These are phyloP conservation scores for Monosporascus sp. DNA, from an alignment of 2,329 filamentous ascomycete genomes.

Conservation along the genomic window DNA sequence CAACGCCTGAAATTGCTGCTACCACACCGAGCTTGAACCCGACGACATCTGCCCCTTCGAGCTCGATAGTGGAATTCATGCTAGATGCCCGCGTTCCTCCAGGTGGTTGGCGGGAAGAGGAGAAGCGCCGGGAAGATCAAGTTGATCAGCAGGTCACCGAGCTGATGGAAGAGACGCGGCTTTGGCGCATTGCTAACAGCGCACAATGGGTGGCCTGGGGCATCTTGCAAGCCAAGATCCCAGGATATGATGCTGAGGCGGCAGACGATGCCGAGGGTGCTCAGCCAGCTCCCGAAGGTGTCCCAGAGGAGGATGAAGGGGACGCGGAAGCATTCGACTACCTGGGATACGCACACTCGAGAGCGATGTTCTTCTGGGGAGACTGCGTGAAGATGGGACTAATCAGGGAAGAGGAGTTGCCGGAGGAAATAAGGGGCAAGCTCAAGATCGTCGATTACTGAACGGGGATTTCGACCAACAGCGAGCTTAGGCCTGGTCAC, in stretches of 20 bases:
- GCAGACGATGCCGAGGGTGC: conserved; percentile 21
- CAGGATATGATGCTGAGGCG: conserved; percentile 57
- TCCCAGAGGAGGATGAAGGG: conserved; percentile 36
- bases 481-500: too few relatives aligned
- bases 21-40: conserved; percentile 32
- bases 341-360: conserved; percentile 81
- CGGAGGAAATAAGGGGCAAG: conserved; percentile 55
- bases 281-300: conserved; percentile 3
- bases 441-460: conserved; percentile 68
- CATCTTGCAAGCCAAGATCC: conserved; percentile 86
- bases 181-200: conserved; percentile 86
- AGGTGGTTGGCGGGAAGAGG: conserved; percentile 54
- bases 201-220: conserved; percentile 95
- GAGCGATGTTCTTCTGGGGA: conserved; percentile 91
- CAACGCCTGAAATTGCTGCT: conserved; percentile 30
- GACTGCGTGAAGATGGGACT: conserved; percentile 77
- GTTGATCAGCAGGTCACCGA: conserved; percentile 63
- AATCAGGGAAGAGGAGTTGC: conserved; percentile 69
- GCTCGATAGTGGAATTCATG: conserved; percentile 66
- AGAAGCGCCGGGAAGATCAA: conserved; percentile 56
- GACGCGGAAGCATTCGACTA: conserved; percentile 79
- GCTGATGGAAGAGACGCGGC: conserved; percentile 69
- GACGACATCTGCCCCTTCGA: conserved; percentile 32
- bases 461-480: neutral
- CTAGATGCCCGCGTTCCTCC: conserved; percentile 66